phyloP scores from a whole-genome alignment of 2,329 filamentous ascomycete genomes.

The Elsinoe ampelina region DNA sequence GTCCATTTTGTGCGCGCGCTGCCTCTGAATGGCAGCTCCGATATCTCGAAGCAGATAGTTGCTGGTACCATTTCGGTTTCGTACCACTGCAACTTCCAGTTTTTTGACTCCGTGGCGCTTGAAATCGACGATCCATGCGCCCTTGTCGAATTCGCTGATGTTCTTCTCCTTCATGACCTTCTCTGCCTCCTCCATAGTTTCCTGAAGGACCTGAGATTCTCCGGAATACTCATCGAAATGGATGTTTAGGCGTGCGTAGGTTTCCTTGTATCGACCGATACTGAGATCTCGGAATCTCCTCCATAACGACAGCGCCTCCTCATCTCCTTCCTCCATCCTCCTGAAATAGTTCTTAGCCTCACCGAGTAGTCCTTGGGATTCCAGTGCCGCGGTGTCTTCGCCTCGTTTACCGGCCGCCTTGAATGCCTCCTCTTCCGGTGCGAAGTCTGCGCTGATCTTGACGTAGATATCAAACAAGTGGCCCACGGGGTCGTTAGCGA shows the following conservation, averaged over 20 bases:
- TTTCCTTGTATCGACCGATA: conserved; percentile 55
- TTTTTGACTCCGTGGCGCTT: conserved; percentile 56
- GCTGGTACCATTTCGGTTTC: conserved; percentile 58
- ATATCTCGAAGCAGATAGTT: conserved; percentile 63
- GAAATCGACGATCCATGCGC: conserved; percentile 60
- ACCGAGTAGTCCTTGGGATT: conserved; percentile 41
- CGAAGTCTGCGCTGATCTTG: conserved; percentile 56
- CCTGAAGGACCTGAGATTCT: conserved; percentile 56
- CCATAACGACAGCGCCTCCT: conserved; percentile 51
- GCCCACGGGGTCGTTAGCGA: conserved; percentile 65
- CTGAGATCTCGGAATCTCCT: conserved; percentile 54
- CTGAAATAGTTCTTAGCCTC: conserved; percentile 60
- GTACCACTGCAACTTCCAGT: conserved; percentile 57
- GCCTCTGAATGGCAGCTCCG: conserved; percentile 54
- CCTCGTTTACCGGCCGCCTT: conserved; percentile 43
- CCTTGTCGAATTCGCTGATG: conserved; percentile 55
- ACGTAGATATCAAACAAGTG: conserved; percentile 78
- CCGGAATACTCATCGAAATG: conserved; percentile 58
- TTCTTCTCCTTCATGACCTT: conserved; percentile 49
- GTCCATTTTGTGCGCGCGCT: conserved; percentile 53
- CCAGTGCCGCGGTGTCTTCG: conserved; percentile 39
- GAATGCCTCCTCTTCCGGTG: conserved; percentile 56
- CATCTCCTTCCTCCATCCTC: conserved; percentile 55
- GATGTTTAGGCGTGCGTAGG: conserved; percentile 56
- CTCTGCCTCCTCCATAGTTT: conserved; percentile 54